Base-by-base conservation (phyloP, 2,329 filamentous ascomycete genomes). In the Escovopsis sp. region DNA sequence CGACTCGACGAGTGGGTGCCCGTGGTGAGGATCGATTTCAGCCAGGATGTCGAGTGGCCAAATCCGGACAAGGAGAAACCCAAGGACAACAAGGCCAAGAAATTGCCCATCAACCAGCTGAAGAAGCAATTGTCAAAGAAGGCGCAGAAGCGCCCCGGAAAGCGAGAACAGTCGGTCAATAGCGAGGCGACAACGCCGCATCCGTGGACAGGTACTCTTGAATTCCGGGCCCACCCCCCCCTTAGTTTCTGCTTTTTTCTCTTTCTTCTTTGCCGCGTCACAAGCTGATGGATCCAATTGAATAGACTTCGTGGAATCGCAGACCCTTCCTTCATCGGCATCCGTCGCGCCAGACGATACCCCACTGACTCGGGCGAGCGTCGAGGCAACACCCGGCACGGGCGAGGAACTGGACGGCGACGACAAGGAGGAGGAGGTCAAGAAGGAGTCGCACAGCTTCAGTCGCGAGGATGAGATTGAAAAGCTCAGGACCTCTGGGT, bases 41-140 rank as follows among this genome's bases (percentile, higher is more conserved):
- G 74, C 2, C 80, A 86, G 50, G 88, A 95, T 53, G 91, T 98
- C 42, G 91, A 98, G 64, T 98, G 91, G 88, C 91, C 91, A 15
- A 81, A 79, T 46, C 85, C 87, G 9, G 88, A 94, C 48, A 94
- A 94, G 60, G 76, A 80, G 50, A 81, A 80, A 54, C 71, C 80
- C 1, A 93, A 94, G 54, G 76, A 80, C 20, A 50, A 57, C 6
- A 91, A 89, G 64, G 77, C 76, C 52, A 93, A 93, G 64, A 80
- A 84, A 49, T 71, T 59, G 20, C 56, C 73, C 14, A 70, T 76
- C 43, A 68, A 46, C 15, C 55, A 56, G 33, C 66, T 70, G n/a
- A 82, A 82, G 53, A 77, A 75, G 53, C 68, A 72, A 46, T 57
- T 65, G 1, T 66, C 71, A 13, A 82, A 82, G 52, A 77, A 76